A percentile compares a stretch with the other conserved stretches of the same genome.
Conservation (phyloP, 1,284 basidiomycete species). For the Apiotrichum porosum region DNA sequence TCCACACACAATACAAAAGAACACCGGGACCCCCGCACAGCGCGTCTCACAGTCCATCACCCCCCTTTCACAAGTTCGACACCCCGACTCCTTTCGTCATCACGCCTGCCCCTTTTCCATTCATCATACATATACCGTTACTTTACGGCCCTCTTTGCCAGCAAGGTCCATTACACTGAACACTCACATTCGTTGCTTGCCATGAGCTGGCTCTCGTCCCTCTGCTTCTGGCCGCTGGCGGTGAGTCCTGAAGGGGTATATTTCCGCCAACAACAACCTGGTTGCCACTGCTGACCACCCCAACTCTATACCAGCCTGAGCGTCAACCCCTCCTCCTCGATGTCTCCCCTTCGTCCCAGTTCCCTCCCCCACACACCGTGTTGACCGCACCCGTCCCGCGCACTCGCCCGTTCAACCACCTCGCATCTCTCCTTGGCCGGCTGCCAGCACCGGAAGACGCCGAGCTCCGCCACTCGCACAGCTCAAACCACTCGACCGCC, state of each 20-base stretch:
- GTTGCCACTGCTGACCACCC: too few species aligned
- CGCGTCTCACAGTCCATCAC: too few species aligned
- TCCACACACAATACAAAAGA: too few species aligned
- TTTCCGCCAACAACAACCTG: too few species aligned
- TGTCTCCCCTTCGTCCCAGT: slow-evolving; percentile 1
- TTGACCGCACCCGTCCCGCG: slow-evolving; percentile 13
- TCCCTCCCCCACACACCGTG: slow-evolving; percentile 13
- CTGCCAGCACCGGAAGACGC: neutral
- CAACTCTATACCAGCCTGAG: neutral
- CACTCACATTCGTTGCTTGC: too few species aligned
- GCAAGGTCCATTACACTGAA: too few species aligned
- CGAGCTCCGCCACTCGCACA: neutral
- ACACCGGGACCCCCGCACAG: too few species aligned
- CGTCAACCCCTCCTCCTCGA: neutral
- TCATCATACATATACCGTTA: too few species aligned
- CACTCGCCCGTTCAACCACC: slow-evolving; percentile 4
- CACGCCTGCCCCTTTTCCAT: too few species aligned
- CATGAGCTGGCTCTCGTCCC: neutral
- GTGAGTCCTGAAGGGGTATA: neutral
- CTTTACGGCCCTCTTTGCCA: too few species aligned
- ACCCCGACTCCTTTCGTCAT: too few species aligned
- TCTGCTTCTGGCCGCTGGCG: neutral
- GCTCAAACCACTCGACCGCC: neutral
- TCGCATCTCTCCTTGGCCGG: neutral
- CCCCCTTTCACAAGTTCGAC: too few species aligned